Percentiles rank a stretch among this genome's conserved stretches.
Evolutionary conservation across 306 rosid species (phyloP).

Genomic region (Prunus mongolica): DNA sequence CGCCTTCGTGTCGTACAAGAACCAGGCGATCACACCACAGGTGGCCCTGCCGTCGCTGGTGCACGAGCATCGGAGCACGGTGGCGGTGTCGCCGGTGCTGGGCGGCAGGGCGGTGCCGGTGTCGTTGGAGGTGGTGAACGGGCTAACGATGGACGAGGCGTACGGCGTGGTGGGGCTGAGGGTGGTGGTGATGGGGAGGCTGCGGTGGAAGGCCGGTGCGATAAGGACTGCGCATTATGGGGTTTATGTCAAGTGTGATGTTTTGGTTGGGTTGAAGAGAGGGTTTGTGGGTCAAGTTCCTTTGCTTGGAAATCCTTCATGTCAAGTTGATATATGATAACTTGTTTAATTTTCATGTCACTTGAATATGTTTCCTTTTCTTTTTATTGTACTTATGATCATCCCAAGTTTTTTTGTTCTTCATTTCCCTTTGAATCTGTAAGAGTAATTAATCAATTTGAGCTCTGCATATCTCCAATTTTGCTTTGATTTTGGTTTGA

Average conservation of each 20-base stretch:
- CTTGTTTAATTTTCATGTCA: no score
- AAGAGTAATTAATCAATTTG: no score
- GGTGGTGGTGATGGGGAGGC: constrained; percentile 56
- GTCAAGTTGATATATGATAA: constrained; percentile 57
- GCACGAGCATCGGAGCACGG: constrained; percentile 37
- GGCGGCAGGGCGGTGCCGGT: constrained; percentile 64
- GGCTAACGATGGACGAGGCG: constrained; percentile 44
- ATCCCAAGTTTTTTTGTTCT: no score
- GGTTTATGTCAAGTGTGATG: constrained; percentile 58
- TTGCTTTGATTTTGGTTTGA: no score
- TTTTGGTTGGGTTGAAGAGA: constrained; percentile 63
- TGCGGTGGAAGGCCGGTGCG: constrained; percentile 69
- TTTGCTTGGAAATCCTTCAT: constrained; percentile 52
- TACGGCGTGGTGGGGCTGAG: constrained; percentile 64
- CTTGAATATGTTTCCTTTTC: no score
- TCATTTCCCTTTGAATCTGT: no score
- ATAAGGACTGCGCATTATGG: constrained; percentile 53
- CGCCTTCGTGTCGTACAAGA: constrained; percentile 45
- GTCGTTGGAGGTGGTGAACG: constrained; percentile 45
- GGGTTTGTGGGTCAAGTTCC: constrained; percentile 79
- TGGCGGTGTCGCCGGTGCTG: constrained; percentile 58
- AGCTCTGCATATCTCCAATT: no score
- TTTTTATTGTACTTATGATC: no score
- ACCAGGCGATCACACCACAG: constrained; percentile 66
- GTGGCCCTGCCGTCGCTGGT: constrained; percentile 55